Base-by-base conservation (phyloP, 371 early-diverging fungal genomes). In the Circinella umbellata region DNA sequence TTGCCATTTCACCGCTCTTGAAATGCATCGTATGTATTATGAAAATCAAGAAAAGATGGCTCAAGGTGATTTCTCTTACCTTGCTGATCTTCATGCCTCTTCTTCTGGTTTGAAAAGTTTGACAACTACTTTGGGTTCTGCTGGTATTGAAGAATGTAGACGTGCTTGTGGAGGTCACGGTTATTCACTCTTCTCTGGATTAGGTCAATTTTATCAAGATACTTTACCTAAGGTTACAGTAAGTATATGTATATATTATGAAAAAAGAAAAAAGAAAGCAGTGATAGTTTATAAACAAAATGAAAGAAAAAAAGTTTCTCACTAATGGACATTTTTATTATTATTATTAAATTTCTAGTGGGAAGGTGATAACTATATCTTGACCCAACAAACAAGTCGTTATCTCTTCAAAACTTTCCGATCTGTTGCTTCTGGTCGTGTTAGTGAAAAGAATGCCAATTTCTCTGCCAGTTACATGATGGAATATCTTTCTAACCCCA, bases 151-250 rank as follows among this genome's bases (percentile, higher is more conserved):
- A 67, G 90, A 91, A 15, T 91, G 92, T 70, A 84, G 95, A 34
- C 87, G 92, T 27, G 89, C 93, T 34, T 92, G 93, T 68, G 97
- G 97, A 71, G 97, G 97, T 15, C 95, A 95, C 66, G 96, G 95
- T 4, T 97, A 90, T 74, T 89, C 91, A 36, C 73, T 87, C 57
- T 92, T 90, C 79, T 91, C 91, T n/a, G 95, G 95, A 0, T 79
- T 96, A 18, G 87, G 90, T 17, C 81, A 88, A 54, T 86, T 92
- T 70, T 89, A 90, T 66, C 90, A 86, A 76, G 89, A 92, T 65
- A 84, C 87, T 69, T 82, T 94, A 61, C 92, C 94, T 4, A 90
- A 91, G 68, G 91, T 87, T 38, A 93, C 93, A 46, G 84, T 84
- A 76, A 73, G 76, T 67, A 27, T 3, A 3, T 65, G 20, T 34